Evolutionary conservation across 768 basidiomycete species (phyloP).

Genomic region (Russula virescens): DNA sequence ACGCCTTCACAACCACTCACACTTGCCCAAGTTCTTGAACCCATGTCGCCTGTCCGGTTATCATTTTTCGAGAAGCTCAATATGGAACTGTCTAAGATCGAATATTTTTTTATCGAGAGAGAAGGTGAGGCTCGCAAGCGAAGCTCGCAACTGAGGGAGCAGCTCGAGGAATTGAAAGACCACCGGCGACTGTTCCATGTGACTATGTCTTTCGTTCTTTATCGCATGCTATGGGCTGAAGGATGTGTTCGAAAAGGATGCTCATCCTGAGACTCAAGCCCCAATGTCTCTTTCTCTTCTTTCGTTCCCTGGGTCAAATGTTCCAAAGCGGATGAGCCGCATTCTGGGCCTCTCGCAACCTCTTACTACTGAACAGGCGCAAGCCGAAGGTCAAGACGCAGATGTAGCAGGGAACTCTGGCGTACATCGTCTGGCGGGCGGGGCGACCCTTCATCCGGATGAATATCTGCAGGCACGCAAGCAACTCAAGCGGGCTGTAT

Average conservation of each 20-base stretch:
- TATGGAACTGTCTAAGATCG: constrained; percentile 76
- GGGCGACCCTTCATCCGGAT: constrained; percentile 48
- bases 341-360: neutral
- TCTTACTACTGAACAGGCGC: neutral
- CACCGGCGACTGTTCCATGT: constrained; percentile 15
- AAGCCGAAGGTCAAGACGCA: constrained; percentile 4
- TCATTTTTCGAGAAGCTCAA: constrained; percentile 78
- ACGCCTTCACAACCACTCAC: constrained; percentile 21
- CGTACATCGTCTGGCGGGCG: neutral
- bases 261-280: constrained; percentile 5
- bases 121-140: constrained; percentile 56
- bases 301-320: neutral
- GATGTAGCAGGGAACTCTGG: constrained; percentile 6
- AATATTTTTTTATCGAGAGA: constrained; percentile 69
- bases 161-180: constrained; percentile 22
- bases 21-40: constrained; percentile 39
- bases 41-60: constrained; percentile 53
- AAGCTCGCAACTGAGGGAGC: constrained; percentile 28
- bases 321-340: neutral
- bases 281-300: neutral
- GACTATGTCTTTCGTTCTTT: neutral
- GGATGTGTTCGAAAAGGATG: neutral
- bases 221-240: neutral
- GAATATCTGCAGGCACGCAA: constrained; percentile 82
- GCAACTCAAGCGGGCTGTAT: constrained; percentile 73